Base-by-base conservation (phyloP, 805 yeast species). In the Wickerhamiella kazuoi region DNA sequence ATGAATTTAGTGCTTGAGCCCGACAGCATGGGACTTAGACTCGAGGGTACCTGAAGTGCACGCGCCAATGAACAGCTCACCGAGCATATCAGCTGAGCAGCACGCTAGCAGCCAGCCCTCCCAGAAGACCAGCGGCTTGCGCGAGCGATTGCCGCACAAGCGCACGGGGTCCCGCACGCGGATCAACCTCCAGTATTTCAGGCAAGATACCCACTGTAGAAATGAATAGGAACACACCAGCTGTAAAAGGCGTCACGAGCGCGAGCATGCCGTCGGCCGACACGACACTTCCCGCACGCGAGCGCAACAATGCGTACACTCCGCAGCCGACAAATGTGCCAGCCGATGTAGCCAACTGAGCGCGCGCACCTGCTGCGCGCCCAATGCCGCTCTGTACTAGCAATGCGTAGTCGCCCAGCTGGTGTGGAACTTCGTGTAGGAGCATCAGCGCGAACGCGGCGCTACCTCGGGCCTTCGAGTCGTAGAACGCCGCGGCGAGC, bases 401-500 rank as follows among this genome's bases (percentile, higher is more conserved):
- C 20, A 79, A 60, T 0, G 84, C 86, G 57, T 75, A 79, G 51
- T 79, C 90, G 36, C 87, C 86, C 44, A 79, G 69, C 51, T 78
- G 83, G 53, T 79, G 90, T 4, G 90, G 90, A 36, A 79, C 69
- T 53, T 79, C 90, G 53, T 79, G 90, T 56, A 76, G 68, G 44
- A 78, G 67, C 21, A 79, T 76, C 1, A 86, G 81, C 29, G 78
- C 57, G 18, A 79, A 70, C 0, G 86, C 76, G 2, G 78, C 67
- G 19, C 77, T 71, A 0, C 90, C 90, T 15, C 71, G 73, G 34
- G 57, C 61, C 38, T 67, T 65, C 31, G 76, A 65, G 35, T 67
- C 67, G 54, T 72, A 73, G 53, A 79, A 79, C 4, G 84, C 69
- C 0, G 86, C 70, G 1, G 83, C 70, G 35, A 79, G 66, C 2